Conservation (phyloP, 345 rosid genomes). For the Bruguiera sexangula region DNA sequence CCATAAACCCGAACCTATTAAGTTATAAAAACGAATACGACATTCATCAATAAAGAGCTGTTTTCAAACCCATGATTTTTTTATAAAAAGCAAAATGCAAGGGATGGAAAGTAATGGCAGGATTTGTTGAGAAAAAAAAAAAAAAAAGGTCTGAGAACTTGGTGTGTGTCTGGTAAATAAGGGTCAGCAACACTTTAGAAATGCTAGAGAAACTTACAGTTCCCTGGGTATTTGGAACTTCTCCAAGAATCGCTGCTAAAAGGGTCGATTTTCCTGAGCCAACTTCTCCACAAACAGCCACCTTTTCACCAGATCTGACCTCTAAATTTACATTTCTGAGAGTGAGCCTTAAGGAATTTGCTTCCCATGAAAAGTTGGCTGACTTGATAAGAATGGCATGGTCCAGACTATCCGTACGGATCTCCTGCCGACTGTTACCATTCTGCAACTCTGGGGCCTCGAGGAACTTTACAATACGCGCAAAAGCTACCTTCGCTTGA, state of each 20-base stretch:
- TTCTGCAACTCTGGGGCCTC: slow-evolving; percentile 88
- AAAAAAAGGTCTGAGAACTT: neutral
- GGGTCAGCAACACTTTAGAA: neutral
- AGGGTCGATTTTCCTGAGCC: slow-evolving; percentile 97
- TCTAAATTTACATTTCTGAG: slow-evolving; percentile 56
- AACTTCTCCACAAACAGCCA: slow-evolving; percentile 94
- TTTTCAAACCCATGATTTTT: neutral
- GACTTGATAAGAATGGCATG: slow-evolving; percentile 47
- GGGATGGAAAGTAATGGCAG: neutral
- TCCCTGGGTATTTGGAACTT: slow-evolving; percentile 65
- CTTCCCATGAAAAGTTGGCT: slow-evolving; percentile 85
- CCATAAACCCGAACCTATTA: slow-evolving; percentile 71
- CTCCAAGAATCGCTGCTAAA: slow-evolving; percentile 88
- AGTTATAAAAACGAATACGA: slow-evolving; percentile 5
- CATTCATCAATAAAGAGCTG: neutral
- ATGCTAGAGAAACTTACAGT: slow-evolving; percentile 40
- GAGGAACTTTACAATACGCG: slow-evolving; percentile 68
- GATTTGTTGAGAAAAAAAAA: neutral
- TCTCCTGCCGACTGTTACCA: slow-evolving; percentile 39
- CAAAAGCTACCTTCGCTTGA: slow-evolving; percentile 86
- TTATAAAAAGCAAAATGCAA: neutral
- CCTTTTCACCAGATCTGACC: slow-evolving; percentile 60
- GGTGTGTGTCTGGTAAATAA: neutral
- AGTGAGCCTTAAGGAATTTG: slow-evolving; percentile 47
- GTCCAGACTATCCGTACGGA: slow-evolving; percentile 19